Percentiles rank a stretch among this genome's conserved stretches.
These are phyloP conservation scores for Scenedesmus sp. DNA, from an alignment of 163 green algal species.

Conservation along the genomic window DNA sequence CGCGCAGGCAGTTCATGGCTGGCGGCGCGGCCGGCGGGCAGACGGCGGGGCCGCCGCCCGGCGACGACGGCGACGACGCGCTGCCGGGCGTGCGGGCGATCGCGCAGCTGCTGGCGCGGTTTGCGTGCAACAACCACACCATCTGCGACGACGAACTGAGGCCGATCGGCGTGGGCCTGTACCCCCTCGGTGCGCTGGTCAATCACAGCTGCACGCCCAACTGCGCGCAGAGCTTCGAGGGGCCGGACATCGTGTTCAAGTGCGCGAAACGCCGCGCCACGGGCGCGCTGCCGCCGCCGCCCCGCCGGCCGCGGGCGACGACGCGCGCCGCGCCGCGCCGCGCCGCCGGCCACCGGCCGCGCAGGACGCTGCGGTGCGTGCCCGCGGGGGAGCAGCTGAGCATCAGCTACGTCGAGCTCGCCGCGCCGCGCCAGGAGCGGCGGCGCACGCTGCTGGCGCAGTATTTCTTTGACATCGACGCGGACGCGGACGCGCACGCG, in stretches of 20 bases:
- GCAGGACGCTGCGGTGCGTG: conserved; percentile 56
- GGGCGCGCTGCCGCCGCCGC: too few species aligned
- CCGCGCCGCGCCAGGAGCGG: conserved; percentile 64
- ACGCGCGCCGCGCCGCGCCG: too few species aligned
- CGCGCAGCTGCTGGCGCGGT: conserved; percentile 70
- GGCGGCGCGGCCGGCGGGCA: conserved; percentile 6
- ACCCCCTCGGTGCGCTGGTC: conserved; percentile 68
- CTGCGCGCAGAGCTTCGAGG: conserved; percentile 71
- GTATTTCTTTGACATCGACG: conserved; percentile 80
- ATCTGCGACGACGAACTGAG: conserved; percentile 80
- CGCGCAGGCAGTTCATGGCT: conserved; percentile 67
- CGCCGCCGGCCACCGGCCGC: too few species aligned
- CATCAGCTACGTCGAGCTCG: conserved; percentile 81
- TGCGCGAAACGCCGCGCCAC: too few species aligned
- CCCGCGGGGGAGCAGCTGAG: conserved; percentile 65
- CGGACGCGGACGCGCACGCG: background rate
- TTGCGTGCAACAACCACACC: conserved; percentile 85
- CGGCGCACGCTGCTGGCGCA: conserved; percentile 54
- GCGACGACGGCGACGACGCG: conserved; percentile 1
- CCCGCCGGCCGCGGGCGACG: too few species aligned
- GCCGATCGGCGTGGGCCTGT: conserved; percentile 67
- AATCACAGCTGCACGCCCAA: conserved; percentile 80
- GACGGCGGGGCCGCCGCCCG: background rate
- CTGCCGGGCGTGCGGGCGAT: conserved; percentile 47
- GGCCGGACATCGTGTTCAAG: conserved; percentile 65